phyloP scores from a whole-genome alignment of 352 stramenopile species.

The Pythium aphanidermatum region DNA sequence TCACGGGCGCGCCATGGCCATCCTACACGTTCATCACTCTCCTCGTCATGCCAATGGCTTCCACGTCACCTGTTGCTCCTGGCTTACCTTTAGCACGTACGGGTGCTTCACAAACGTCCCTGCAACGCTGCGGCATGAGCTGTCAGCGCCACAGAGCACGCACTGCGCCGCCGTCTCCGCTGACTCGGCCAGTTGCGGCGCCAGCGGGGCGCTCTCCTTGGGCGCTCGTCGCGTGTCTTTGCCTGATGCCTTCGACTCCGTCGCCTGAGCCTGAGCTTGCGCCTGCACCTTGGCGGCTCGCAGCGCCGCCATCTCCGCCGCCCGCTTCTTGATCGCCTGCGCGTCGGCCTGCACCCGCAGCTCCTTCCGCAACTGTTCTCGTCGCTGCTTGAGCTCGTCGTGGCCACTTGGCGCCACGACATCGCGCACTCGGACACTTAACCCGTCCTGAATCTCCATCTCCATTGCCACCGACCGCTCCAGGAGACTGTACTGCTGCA shows the following conservation, averaged over 20 bases:
- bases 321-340: constrained; percentile 9
- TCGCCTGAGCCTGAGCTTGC: neutral
- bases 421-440: no score
- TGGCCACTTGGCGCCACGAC: constrained; percentile 9
- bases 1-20: constrained; percentile 33
- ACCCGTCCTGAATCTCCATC: constrained; percentile 51
- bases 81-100: constrained; percentile 62
- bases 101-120: constrained; percentile 48
- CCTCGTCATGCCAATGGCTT: no score
- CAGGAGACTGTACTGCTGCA: constrained; percentile 41
- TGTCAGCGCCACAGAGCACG: constrained; percentile 38
- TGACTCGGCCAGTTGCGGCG: no score
- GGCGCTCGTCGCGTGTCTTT: no score
- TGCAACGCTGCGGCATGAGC: constrained; percentile 2
- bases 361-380: constrained; percentile 5
- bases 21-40: no score
- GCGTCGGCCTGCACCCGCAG: neutral
- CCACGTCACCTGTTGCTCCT: neutral
- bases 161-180: no score
- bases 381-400: constrained; percentile 14
- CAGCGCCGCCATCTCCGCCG: constrained; percentile 2
- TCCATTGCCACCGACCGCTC: constrained; percentile 48
- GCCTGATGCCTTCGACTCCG: constrained; percentile 7
- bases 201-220: no score
- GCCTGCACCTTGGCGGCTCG: constrained; percentile 1